Evolutionary conservation across 495 filamentous ascomycete genomes (phyloP).

Genomic region (Paragyromitra xinjiangensis): DNA sequence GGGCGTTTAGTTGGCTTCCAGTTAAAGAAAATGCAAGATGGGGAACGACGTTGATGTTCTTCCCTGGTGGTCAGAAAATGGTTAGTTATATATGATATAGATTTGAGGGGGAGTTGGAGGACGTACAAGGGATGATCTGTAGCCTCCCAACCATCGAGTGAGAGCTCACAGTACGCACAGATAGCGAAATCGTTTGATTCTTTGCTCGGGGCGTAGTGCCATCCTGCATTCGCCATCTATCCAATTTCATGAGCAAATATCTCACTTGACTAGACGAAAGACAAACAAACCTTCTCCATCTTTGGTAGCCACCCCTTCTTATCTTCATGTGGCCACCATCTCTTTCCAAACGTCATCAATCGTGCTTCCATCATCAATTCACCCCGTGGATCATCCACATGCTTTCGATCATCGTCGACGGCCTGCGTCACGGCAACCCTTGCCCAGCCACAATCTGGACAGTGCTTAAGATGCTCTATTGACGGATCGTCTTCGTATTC

Average conservation of each 20-base stretch:
- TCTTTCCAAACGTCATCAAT: slow-evolving; percentile 77
- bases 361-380: slow-evolving; percentile 77
- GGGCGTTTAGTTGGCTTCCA: slow-evolving; percentile 60
- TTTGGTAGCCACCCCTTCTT: slow-evolving; percentile 91
- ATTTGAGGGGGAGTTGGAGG: not conserved
- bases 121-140: slow-evolving; percentile 49
- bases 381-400: slow-evolving; percentile 75
- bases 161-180: slow-evolving; percentile 84
- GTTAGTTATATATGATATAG: slow-evolving; percentile 43
- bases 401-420: slow-evolving; percentile 68
- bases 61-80: slow-evolving; percentile 66
- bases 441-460: slow-evolving; percentile 86
- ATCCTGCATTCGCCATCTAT: slow-evolving; percentile 89
- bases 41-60: slow-evolving; percentile 81
- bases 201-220: slow-evolving; percentile 85
- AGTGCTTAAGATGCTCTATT: slow-evolving; percentile 83
- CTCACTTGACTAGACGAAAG: not conserved
- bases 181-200: slow-evolving; percentile 84
- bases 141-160: slow-evolving; percentile 42
- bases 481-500: slow-evolving; percentile 81
- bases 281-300: slow-evolving; percentile 74
- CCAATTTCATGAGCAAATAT: slow-evolving; percentile 19
- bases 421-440: slow-evolving; percentile 76
- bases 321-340: slow-evolving; percentile 84
- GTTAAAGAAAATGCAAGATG: slow-evolving; percentile 83